Evolutionary conservation across 805 yeast genomes (phyloP).

Genomic region (Pichia manshurica): DNA sequence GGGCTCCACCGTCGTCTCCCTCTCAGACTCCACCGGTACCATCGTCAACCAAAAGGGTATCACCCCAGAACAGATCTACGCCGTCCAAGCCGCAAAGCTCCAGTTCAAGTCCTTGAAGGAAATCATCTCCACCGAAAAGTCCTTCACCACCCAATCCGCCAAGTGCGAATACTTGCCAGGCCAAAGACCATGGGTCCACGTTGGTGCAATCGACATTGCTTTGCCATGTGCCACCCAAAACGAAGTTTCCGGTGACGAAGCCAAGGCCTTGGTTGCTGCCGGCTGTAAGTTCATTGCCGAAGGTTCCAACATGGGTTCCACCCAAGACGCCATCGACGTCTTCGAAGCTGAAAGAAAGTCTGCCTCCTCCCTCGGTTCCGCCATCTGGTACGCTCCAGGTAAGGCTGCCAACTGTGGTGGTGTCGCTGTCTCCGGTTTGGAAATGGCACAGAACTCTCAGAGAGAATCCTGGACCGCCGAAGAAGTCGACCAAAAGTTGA

Average conservation of each 20-base stretch:
- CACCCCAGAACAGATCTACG: conserved; percentile 72
- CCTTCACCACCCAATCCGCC: conserved; percentile 42
- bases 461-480: conserved; percentile 87
- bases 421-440: conserved; percentile 97
- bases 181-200: conserved; percentile 94
- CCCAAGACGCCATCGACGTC: conserved; percentile 92
- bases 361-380: conserved; percentile 35
- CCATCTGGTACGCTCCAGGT: conserved; percentile 98
- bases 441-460: conserved; percentile 99
- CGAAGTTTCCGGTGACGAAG: conserved; percentile 96
- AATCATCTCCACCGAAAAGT: conserved; percentile 51
- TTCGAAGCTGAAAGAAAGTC: conserved; percentile 76
- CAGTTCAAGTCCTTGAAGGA: conserved; percentile 71
- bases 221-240: conserved; percentile 98
- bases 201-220: conserved; percentile 89
- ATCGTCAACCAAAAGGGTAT: conserved; percentile 76
- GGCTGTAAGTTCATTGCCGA: conserved; percentile 94
- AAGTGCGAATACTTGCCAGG: conserved; percentile 80
- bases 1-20: conserved; percentile 90
- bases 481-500: conserved; percentile 86
- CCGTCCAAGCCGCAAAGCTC: conserved; percentile 71
- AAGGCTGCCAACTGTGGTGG: conserved; percentile 99
- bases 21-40: conserved; percentile 93
- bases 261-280: conserved; percentile 85
- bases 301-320: conserved; percentile 99